phyloP scores from a whole-genome alignment of 352 stramenopile genomes.

The Phytophthora crassamura region DNA sequence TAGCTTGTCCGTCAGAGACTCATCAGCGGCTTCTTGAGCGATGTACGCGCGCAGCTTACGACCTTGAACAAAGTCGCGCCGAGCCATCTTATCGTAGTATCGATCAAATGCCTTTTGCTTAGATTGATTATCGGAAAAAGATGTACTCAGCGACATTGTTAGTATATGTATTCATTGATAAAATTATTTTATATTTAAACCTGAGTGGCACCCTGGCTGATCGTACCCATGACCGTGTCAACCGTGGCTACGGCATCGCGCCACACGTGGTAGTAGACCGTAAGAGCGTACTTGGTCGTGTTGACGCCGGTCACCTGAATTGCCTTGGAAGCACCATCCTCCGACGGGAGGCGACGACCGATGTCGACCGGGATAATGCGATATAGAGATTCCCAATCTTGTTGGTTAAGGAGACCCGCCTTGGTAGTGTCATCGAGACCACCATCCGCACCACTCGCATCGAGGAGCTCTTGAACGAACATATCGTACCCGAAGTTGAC shows the following conservation, averaged over 20 bases:
- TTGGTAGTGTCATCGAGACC: conserved; percentile 27
- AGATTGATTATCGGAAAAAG: conserved; percentile 30
- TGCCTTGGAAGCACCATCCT: conserved; percentile 33
- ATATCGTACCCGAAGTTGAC: conserved; percentile 34
- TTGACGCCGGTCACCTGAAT: conserved; percentile 21
- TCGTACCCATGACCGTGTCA: conserved; percentile 34
- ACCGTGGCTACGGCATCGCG: conserved; percentile 33
- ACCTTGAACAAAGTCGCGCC: conserved; percentile 29
- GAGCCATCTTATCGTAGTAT: conserved; percentile 30
- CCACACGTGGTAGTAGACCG: conserved; percentile 30
- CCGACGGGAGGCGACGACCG: conserved; percentile 28
- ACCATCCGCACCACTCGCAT: conserved; percentile 34
- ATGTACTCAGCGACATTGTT: conserved; percentile 18
- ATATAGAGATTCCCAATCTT: conserved; percentile 32
- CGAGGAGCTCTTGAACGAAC: conserved; percentile 33
- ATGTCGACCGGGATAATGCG: conserved; percentile 37
- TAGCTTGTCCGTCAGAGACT: conserved; percentile 13
- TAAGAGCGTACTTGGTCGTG: conserved; percentile 23
- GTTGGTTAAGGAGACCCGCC: conserved; percentile 20
- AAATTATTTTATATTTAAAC: conserved; percentile 10
- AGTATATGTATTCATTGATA: not conserved
- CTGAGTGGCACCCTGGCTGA: conserved; percentile 28
- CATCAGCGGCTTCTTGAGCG: conserved; percentile 11
- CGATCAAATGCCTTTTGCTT: conserved; percentile 36
- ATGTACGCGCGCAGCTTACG: conserved; percentile 23